phyloP scores from a whole-genome alignment of 1,139 yeast genomes.

The Insectozyma bohioensis region DNA sequence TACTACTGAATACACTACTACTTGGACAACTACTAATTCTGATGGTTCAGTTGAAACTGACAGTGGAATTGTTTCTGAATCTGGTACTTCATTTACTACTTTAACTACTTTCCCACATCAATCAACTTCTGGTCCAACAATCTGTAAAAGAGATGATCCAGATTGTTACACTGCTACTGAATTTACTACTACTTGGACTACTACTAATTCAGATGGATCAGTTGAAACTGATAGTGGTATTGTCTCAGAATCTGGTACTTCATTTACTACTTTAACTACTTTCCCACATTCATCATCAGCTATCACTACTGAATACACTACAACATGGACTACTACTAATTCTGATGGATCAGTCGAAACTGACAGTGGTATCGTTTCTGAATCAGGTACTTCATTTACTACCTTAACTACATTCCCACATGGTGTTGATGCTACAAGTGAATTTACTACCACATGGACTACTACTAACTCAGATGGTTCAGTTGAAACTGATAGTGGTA shows the following conservation, averaged over 20 bases:
- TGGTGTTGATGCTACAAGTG: conserved; percentile 8
- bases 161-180: conserved; percentile 11
- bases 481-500: conserved; percentile 7
- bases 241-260: conserved; percentile 4
- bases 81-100: conserved; percentile 3
- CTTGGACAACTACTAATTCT: conserved; percentile 6
- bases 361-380: conserved; percentile 16
- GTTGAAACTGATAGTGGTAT: conserved; percentile 11
- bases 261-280: neutral
- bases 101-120: conserved; percentile 5
- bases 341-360: conserved; percentile 12
- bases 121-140: conserved; percentile 9
- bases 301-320: conserved; percentile 14
- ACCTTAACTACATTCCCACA: conserved; percentile 6
- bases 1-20: conserved; percentile 6
- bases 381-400: conserved; percentile 3
- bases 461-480: conserved; percentile 14
- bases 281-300: conserved; percentile 1
- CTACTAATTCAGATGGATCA: conserved; percentile 5
- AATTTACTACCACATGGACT: conserved; percentile 14
- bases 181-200: conserved; percentile 16
- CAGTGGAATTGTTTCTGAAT: conserved; percentile 6
- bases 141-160: conserved; percentile 3
- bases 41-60: conserved; percentile 9
- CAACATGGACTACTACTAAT: conserved; percentile 14